Evolutionary conservation across 2,329 filamentous ascomycete species (phyloP).

Genomic region (Fusarium euwallaceae): DNA sequence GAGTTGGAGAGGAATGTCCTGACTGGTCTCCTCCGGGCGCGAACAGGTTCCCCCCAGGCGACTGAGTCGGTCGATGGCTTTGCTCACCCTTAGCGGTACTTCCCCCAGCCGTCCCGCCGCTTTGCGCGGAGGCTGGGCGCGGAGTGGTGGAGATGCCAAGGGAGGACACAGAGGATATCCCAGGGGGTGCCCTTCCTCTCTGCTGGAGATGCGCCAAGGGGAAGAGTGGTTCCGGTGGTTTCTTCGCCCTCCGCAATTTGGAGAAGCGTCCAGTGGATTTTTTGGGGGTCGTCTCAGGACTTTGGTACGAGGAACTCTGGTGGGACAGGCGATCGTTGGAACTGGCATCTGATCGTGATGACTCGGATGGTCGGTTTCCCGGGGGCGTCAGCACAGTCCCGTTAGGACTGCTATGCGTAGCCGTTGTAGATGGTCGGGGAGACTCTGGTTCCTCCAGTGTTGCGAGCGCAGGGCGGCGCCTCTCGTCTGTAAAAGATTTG

Average conservation of each 20-base stretch:
- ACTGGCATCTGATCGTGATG: constrained; percentile 89
- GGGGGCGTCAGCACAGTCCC: constrained; percentile 63
- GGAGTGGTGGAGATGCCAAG: constrained; percentile 53
- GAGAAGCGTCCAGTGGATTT: constrained; percentile 82
- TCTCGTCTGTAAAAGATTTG: constrained; percentile 61
- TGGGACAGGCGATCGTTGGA: constrained; percentile 74
- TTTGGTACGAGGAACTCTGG: constrained; percentile 67
- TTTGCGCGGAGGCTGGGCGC: constrained; percentile 53
- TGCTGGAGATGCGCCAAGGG: constrained; percentile 86
- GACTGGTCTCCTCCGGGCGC: constrained; percentile 57
- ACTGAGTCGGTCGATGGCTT: constrained; percentile 46
- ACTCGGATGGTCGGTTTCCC: constrained; percentile 71
- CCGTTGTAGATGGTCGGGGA: constrained; percentile 49
- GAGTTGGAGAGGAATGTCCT: constrained; percentile 77
- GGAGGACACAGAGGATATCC: constrained; percentile 59
- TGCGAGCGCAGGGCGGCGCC: constrained; percentile 48
- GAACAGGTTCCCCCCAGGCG: constrained; percentile 65
- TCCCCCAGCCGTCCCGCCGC: constrained; percentile 42
- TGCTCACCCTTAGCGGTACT: constrained; percentile 36
- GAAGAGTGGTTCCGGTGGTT: constrained; percentile 82
- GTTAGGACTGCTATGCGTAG: constrained; percentile 44
- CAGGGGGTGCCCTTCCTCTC: constrained; percentile 65
- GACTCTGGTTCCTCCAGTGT: constrained; percentile 69
- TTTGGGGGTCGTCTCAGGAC: constrained; percentile 72
- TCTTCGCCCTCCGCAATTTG: constrained; percentile 81